These are phyloP conservation scores for Boletus reticuloceps DNA, from an alignment of 768 basidiomycete species.

Conservation along the genomic window DNA sequence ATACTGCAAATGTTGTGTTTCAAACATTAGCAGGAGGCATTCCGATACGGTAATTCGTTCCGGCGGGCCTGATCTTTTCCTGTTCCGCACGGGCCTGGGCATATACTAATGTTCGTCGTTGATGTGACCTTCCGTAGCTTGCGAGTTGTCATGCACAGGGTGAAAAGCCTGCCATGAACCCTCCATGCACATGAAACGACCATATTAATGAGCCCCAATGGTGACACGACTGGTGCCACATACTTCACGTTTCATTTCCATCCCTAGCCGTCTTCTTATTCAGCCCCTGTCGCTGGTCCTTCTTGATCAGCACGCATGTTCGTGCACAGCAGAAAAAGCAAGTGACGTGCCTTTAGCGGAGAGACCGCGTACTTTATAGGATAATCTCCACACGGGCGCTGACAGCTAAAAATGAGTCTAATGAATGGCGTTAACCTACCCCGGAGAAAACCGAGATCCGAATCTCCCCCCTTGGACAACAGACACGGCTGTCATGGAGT, in stretches of 20 bases:
- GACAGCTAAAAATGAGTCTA: background rate
- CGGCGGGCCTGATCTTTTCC: slow-evolving; percentile 8
- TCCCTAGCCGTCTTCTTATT: background rate
- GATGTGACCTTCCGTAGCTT: background rate
- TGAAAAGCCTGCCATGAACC: background rate
- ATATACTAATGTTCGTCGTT: background rate
- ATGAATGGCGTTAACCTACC: background rate
- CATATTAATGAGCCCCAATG: background rate
- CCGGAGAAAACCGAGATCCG: slow-evolving; percentile 17
- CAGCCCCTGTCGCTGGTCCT: slow-evolving; percentile 2
- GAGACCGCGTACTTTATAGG: background rate
- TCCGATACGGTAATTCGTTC: background rate
- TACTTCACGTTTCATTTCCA: background rate
- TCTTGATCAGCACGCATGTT: slow-evolving; percentile 7
- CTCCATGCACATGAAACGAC: background rate
- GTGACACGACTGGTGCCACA: background rate
- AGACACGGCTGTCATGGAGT: background rate
- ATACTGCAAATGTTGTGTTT: no score
- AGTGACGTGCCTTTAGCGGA: background rate
- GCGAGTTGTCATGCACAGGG: background rate
- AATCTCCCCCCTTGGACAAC: background rate
- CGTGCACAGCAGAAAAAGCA: background rate
- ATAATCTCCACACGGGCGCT: background rate
- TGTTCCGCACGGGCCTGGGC: background rate
- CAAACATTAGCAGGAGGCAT: background rate